Base-by-base conservation (phyloP, 768 basidiomycete species). In the Leccinum uliginosum region DNA sequence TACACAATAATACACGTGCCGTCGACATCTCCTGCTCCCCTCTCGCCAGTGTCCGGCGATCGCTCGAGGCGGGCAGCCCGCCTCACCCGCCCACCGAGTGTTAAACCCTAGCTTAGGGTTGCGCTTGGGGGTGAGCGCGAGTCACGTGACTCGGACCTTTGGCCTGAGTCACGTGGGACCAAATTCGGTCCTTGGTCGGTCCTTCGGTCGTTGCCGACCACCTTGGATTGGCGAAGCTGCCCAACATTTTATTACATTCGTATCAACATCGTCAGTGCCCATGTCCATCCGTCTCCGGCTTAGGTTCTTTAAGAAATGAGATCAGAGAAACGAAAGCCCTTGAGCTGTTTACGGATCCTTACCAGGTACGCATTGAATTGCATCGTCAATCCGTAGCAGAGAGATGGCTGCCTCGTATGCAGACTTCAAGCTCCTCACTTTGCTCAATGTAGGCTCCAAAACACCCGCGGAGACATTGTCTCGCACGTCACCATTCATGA, bases 341-440 rank as follows among this genome's bases (percentile, higher is more conserved):
- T 8, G 14, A 63, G 30, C 34, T 40, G 46, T 50, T 40, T 15
- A 26, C 45, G 55, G 23, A 21, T 27, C 74, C 86, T 77, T 64
- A 91, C 91, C 91, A 58, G 91, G 89, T 48, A 89, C 80, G 72
- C 89, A 91, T 66, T 93, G 91, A 59, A 93, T 93, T n/a, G 91
- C 91, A 73, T 93, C 95, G 71, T 98, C 95, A 65, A 98, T 98
- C 59, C 97, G 83, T 71, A 99, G 76, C 58, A 98, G 76, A 56
- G 93, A 93, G 40, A 97, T 94, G 4, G 95, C 93, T 29, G 96
- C 95, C 72, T 98, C 95, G 62, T 95, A 91, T 32, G 97, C 97
- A 32, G 90, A 93, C 79, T 99, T 99, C 71, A 99, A 75, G 69
- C 92, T 95, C 76, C 91, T 92, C 63, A 98, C 90, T 76, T 99